These are phyloP conservation scores for Byssochlamys sp. DNA, from an alignment of 2,329 filamentous ascomycete species.

Conservation along the genomic window DNA sequence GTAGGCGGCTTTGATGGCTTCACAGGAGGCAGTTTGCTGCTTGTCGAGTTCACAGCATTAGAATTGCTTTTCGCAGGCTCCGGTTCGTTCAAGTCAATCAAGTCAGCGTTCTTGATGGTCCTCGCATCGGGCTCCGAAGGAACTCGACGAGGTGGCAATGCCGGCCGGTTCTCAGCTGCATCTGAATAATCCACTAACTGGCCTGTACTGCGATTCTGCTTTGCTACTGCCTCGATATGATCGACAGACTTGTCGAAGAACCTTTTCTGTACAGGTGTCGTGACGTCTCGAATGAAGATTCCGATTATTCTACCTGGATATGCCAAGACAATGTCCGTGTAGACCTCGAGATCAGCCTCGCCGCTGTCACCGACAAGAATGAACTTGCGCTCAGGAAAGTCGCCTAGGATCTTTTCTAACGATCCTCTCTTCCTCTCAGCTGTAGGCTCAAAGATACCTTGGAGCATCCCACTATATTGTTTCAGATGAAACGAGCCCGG, in stretches of 20 bases:
- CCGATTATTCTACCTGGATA: slow-evolving; percentile 75
- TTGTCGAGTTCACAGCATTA: slow-evolving; percentile 10
- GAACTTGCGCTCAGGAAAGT: slow-evolving; percentile 84
- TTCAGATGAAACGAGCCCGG: slow-evolving; percentile 88
- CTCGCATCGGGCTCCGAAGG: slow-evolving; percentile 13
- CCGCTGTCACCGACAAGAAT: slow-evolving; percentile 90
- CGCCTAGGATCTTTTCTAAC: slow-evolving; percentile 70
- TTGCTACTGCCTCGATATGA: slow-evolving; percentile 17
- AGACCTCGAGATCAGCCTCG: slow-evolving; percentile 92
- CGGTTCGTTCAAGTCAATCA: slow-evolving; percentile 33
- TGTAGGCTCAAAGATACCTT: slow-evolving; percentile 95
- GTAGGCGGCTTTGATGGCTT: slow-evolving; percentile 38
- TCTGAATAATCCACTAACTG: slow-evolving; percentile 19
- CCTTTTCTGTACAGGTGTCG: slow-evolving; percentile 59
- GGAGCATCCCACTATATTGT: slow-evolving; percentile 91
- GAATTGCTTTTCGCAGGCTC: slow-evolving; percentile 10
- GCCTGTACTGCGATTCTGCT: slow-evolving; percentile 17
- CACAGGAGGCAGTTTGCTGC: slow-evolving; percentile 24
- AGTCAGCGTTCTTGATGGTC: slow-evolving; percentile 20
- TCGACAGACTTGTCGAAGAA: slow-evolving; percentile 65
- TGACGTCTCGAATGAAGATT: slow-evolving; percentile 92
- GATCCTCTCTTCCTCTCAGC: slow-evolving; percentile 88
- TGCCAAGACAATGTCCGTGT: slow-evolving; percentile 79
- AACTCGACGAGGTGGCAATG: slow-evolving; percentile 30
- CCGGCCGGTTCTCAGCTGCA: slow-evolving; percentile 22